These are phyloP conservation scores for Wickerhamiella nectarea DNA, from an alignment of 805 yeast genomes.

Conservation along the genomic window DNA sequence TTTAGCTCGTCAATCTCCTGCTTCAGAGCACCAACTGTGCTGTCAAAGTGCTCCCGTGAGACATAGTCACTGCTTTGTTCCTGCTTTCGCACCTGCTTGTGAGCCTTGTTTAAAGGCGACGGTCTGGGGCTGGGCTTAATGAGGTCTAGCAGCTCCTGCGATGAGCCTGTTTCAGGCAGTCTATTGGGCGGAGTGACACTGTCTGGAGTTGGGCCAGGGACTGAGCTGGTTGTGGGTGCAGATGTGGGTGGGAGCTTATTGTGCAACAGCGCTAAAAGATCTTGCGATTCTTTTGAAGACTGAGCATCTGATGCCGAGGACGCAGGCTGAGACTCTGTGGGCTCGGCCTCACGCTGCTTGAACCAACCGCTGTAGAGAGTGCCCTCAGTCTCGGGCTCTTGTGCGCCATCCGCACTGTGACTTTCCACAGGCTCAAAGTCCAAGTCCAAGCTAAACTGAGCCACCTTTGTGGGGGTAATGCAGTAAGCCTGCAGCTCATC, in stretches of 20 bases:
- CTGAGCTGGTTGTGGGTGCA: not conserved
- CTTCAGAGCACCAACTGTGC: not conserved
- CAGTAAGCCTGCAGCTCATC: constrained; percentile 2
- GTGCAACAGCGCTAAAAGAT: constrained; percentile 1
- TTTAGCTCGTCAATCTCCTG: not conserved
- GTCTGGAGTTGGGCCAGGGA: not conserved
- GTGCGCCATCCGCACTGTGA: not conserved
- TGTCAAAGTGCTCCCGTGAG: not conserved
- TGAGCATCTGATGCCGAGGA: not conserved
- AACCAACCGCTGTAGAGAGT: not conserved
- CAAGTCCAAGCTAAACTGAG: constrained; percentile 3
- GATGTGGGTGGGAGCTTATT: not conserved
- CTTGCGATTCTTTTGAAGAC: not conserved
- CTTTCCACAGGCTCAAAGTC: not conserved
- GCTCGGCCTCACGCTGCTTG: not conserved
- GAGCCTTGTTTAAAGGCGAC: not conserved
- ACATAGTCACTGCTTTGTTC: not conserved
- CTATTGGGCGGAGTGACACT: not conserved
- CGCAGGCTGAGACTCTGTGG: not conserved
- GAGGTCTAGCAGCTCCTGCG: not conserved
- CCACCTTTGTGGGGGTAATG: constrained; percentile 1
- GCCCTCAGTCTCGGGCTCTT: not conserved
- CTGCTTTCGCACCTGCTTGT: not conserved
- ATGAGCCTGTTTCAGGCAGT: not conserved
- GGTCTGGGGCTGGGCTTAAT: not conserved